Percentiles rank a stretch among this genome's conserved stretches.
These are phyloP conservation scores for Akanthomyces uredinophilus DNA, from an alignment of 2,329 filamentous ascomycete species.

Conservation along the genomic window DNA sequence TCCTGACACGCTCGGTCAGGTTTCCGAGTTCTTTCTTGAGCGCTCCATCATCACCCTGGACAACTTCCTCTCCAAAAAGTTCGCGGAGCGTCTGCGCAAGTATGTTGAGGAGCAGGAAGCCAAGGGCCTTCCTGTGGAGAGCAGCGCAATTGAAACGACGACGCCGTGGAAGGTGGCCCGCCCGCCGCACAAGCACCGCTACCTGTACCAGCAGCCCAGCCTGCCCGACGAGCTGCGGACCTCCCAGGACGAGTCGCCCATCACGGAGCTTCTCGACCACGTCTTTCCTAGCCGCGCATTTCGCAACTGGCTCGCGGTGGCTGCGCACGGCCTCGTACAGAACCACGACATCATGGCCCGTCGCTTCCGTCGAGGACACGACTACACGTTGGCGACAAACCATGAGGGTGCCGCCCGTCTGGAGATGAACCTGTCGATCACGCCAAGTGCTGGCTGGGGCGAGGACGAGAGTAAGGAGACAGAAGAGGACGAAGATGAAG, in stretches of 20 bases:
- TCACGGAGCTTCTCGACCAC: slow-evolving; percentile 74
- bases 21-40: slow-evolving; percentile 73
- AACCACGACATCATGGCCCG: slow-evolving; percentile 76
- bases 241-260: slow-evolving; percentile 46
- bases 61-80: slow-evolving; percentile 72
- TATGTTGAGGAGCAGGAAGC: slow-evolving; percentile 66
- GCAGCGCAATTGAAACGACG: slow-evolving; percentile 51
- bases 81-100: slow-evolving; percentile 63
- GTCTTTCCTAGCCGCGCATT: slow-evolving; percentile 83
- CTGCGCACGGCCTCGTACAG: slow-evolving; percentile 69
- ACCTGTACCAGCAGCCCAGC: slow-evolving; percentile 67
- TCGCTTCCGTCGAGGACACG: slow-evolving; percentile 77
- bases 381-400: slow-evolving; percentile 89
- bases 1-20: slow-evolving; percentile 80
- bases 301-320: slow-evolving; percentile 80
- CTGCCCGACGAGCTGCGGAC: slow-evolving; percentile 32
- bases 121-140: slow-evolving; percentile 39
- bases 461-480: slow-evolving; percentile 56
- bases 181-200: slow-evolving; percentile 94
- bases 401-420: slow-evolving; percentile 73
- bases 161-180: slow-evolving; percentile 69
- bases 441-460: slow-evolving; percentile 81
- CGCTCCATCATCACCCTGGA: slow-evolving; percentile 80
- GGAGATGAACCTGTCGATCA: slow-evolving; percentile 83
- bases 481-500: slow-evolving; percentile 41